Evolutionary conservation across 1,284 basidiomycete species (phyloP), one percentile per base, ranked within the genome.

Genomic region (Chiua sp.): DNA sequence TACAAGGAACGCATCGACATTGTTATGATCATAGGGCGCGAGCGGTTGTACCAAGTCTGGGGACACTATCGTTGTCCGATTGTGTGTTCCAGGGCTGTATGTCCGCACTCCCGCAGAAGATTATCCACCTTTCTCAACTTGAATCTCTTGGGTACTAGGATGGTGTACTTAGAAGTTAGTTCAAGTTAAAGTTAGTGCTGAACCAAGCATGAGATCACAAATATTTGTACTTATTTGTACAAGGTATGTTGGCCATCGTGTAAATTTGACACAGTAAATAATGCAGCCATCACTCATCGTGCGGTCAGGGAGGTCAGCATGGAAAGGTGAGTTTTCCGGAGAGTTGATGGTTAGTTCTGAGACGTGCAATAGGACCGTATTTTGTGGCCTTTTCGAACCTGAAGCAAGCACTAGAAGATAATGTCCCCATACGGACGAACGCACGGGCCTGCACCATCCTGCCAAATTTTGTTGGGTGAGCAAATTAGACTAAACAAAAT

Each of bases 311-410:
- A 72, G 77, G 63, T 79, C 77, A 28, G 78, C 77, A 60, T 78
- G 77, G 78, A 78, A 78, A 65, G 77, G 77, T 78, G 35, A 30
- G 73, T 32, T 16, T 26, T 23, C 51, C 46, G 53, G 23, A 20
- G 7, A 5, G 13, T 51, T 20, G 0, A 12, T 18, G 32, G 13
- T 30, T 44, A 13, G 13, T 33, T 42, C 49, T 59, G n/a, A 65
- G 15, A 32, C n/a, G 7, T 16, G 30, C 2, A 2, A 22, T 64
- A 97, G 96, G 96, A 8, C 96, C 96, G 23, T 98, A 90, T 79
- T 98, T 98, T 71, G 93, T 97, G 55, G 87, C 96, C 18, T 98
- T 98, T 77, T 94, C 95, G 11, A 94, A 95, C 70, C 80, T 98
- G 62, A 85, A 89, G 47, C 88, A 96, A 57, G 92, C 96, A 4